Percentiles rank a stretch among this genome's conserved stretches.
phyloP scores from a whole-genome alignment of 1,139 yeast genomes.

The Pichia kudriavzevii region DNA sequence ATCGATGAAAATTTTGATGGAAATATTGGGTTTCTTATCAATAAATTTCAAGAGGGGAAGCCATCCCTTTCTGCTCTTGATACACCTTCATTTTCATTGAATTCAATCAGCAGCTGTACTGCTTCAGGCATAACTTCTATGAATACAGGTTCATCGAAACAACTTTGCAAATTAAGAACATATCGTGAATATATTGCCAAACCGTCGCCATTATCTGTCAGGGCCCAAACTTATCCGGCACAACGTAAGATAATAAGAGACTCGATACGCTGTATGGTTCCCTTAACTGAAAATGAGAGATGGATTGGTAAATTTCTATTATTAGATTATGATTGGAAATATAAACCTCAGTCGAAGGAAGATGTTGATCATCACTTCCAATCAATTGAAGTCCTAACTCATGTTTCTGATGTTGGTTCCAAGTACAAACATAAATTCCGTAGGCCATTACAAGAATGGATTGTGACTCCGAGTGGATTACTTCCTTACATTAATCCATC shows the following conservation, averaged over 20 bases:
- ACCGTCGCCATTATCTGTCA: constrained; percentile 1
- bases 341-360: constrained; percentile 11
- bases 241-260: constrained; percentile 25
- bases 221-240: constrained; percentile 16
- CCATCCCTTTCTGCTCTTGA: not conserved
- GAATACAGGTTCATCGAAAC: too few relatives aligned
- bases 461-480: constrained; percentile 28
- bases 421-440: constrained; percentile 12
- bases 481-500: constrained; percentile 17
- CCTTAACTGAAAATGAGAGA: constrained; percentile 25
- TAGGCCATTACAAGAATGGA: constrained; percentile 27
- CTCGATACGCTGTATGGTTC: constrained; percentile 27
- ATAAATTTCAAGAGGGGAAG: not conserved
- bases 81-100: too few relatives aligned
- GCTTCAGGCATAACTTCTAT: too few relatives aligned
- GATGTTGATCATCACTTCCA: constrained; percentile 8
- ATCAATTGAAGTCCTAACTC: constrained; percentile 9
- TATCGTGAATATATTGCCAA: constrained; percentile 15
- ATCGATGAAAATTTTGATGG: too few relatives aligned
- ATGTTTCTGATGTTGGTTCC: constrained; percentile 7
- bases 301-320: constrained; percentile 28
- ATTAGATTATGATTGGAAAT: constrained; percentile 15
- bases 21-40: too few relatives aligned
- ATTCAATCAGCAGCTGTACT: too few relatives aligned
- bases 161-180: constrained; percentile 6